Evolutionary conservation across 306 rosid species (phyloP), one percentile per base, ranked within the genome.

Genomic region (Elaeagnus macrophylla): DNA sequence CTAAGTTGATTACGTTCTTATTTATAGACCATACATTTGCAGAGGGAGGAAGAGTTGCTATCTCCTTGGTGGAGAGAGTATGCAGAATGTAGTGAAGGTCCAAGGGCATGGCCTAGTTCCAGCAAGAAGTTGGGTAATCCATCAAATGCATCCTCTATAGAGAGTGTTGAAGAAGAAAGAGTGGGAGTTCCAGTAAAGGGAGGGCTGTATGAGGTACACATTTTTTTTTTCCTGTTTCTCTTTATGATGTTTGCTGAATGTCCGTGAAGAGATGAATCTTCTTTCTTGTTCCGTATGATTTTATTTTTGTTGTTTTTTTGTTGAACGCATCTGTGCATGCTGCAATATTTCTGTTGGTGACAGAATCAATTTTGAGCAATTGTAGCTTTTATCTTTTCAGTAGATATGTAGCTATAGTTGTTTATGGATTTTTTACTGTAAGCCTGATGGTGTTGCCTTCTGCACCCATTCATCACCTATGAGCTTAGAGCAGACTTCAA

Each of bases 161-260:
- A 68, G 48, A 62, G 20, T 47, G 41, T 56, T 60, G 96, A 84
- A 45, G 96, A 91, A 74, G 99, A 91, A 70, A 85, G 96, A 72
- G 96, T 91, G 61, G 99, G 99, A 43, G 96, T 91, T 3, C 96
- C 95, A 48, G 99, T 91, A 62, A 91, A 84, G 78, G 99, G 99
- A 60, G 99, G 99, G 55, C 95, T 91, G 16, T 78, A 84, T 41
- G 99, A 91, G 86, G 97, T 85, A 51, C 32, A 56, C 38, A 13
- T 62, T 39, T 6, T 45, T 35, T 56, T 44, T 9, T 9, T 16
- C 11, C 5, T 9, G 6, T 9, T 4, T 11, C n/a, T 11, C 12
- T 11, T 44, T n/a, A 44, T 11, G 6, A 11, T 43, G 6, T 43
- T 40, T 40, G 11, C 11, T 40, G n/a, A n/a, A n/a, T n/a, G n/a